phyloP scores from a whole-genome alignment of 1,139 yeast species.

The Pichia kudriavzevii region DNA sequence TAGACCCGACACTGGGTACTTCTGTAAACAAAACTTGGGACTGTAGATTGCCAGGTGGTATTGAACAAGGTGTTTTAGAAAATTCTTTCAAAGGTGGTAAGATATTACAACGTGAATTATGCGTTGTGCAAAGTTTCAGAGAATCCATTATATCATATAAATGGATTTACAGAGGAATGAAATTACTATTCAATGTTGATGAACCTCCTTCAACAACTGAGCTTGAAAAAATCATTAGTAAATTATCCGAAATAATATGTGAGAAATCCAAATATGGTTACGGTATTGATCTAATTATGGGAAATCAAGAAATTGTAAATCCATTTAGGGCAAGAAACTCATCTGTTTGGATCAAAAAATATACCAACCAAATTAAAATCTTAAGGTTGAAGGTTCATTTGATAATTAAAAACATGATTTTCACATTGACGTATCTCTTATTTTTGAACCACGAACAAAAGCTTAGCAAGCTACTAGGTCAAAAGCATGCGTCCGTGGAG shows the following conservation, averaged over 20 bases:
- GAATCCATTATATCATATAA: conserved; percentile 31
- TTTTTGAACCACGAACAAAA: conserved; percentile 39
- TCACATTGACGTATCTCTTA: conserved; percentile 39
- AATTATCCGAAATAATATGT: conserved; percentile 25
- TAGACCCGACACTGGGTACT: conserved; percentile 26
- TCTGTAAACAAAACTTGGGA: conserved; percentile 28
- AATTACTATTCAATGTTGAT: conserved; percentile 28
- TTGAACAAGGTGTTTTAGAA: conserved; percentile 29
- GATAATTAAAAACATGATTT: conserved; percentile 38
- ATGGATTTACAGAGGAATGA: conserved; percentile 31
- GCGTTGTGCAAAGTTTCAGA: conserved; percentile 31
- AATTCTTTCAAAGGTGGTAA: conserved; percentile 26
- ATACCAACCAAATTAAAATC: conserved; percentile 22
- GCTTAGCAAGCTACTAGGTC: conserved; percentile 26
- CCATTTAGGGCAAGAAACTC: conserved; percentile 14
- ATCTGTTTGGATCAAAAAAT: conserved; percentile 17
- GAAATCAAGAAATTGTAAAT: conserved; percentile 16
- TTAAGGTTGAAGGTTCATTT: conserved; percentile 27
- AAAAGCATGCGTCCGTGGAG: conserved; percentile 23
- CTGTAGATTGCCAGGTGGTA: conserved; percentile 30
- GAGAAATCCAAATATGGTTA: conserved; percentile 29
- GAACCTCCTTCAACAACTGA: conserved; percentile 29
- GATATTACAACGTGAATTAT: conserved; percentile 29
- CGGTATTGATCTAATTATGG: conserved; percentile 21
- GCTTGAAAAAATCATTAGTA: conserved; percentile 24